A percentile compares a stretch with the other conserved stretches of the same genome.
Conservation (phyloP, 345 rosid species). For the Pistacia vera region DNA sequence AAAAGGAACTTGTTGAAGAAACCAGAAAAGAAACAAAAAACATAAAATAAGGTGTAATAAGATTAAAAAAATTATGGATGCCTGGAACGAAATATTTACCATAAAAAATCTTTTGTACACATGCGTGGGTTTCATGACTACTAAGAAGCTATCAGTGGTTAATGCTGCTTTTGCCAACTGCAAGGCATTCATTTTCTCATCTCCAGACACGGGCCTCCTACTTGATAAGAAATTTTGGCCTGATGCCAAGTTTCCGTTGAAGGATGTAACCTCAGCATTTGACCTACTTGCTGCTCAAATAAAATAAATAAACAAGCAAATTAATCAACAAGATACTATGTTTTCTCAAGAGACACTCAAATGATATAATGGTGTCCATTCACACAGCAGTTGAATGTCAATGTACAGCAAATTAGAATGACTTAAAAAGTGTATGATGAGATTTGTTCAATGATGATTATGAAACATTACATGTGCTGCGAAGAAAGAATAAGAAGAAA, state of each 20-base stretch:
- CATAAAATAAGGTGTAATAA: not conserved
- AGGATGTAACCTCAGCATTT: constrained; percentile 1
- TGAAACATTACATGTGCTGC: not conserved
- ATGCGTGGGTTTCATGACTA: constrained; percentile 42
- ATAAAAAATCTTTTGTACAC: constrained; percentile 36
- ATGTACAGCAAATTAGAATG: not conserved
- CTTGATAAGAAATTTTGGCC: constrained; percentile 25
- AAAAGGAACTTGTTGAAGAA: not conserved
- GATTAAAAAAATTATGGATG: not conserved
- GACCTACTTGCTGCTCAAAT: constrained; percentile 10
- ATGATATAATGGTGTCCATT: not conserved
- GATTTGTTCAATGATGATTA: not conserved
- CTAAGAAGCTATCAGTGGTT: constrained; percentile 30
- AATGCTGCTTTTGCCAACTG: constrained; percentile 32
- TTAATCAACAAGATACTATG: not conserved
- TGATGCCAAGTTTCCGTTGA: not conserved
- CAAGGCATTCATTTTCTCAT: constrained; percentile 29
- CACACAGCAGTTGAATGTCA: not conserved
- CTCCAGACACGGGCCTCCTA: constrained; percentile 40
- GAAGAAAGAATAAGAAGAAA: not conserved
- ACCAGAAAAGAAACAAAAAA: not conserved
- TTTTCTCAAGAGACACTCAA: not conserved
- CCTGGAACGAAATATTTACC: constrained; percentile 28
- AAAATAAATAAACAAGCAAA: not conserved
- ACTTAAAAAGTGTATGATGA: not conserved